A percentile compares a stretch with the other conserved stretches of the same genome.
These are phyloP conservation scores for Fusarium denticulatum DNA, from an alignment of 2,329 filamentous ascomycete genomes.

Conservation along the genomic window DNA sequence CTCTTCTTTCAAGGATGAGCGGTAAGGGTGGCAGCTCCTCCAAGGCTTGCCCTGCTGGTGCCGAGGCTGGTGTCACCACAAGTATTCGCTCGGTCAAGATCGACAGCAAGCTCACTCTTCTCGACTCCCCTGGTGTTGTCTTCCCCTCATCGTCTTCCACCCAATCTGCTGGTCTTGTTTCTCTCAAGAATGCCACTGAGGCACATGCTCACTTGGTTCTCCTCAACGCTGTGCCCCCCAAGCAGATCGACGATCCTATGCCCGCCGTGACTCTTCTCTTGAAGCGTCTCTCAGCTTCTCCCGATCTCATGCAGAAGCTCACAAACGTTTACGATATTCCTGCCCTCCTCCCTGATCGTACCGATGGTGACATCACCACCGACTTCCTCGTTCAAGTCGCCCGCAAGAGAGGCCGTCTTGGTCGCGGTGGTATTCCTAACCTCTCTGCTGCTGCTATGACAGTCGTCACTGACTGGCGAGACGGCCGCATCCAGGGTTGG, in stretches of 20 bases:
- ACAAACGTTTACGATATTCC: slow-evolving; percentile 86
- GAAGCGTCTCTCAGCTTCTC: slow-evolving; percentile 77
- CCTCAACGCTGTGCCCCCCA: slow-evolving; percentile 90
- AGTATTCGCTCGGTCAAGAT: slow-evolving; percentile 90
- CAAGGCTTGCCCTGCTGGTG: slow-evolving; percentile 83
- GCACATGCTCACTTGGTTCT: slow-evolving; percentile 87
- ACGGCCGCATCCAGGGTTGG: slow-evolving; percentile 95
- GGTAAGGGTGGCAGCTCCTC: slow-evolving; percentile 67
- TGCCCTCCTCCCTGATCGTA: slow-evolving; percentile 73
- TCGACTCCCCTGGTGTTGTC: slow-evolving; percentile 94
- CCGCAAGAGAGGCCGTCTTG: slow-evolving; percentile 87
- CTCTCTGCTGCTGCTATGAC: slow-evolving; percentile 87
- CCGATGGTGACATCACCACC: slow-evolving; percentile 79
- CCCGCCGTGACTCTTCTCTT: slow-evolving; percentile 89
- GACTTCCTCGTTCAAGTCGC: slow-evolving; percentile 97
- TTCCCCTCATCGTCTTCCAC: slow-evolving; percentile 74
- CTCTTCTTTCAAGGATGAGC: slow-evolving; percentile 80
- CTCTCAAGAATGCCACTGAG: slow-evolving; percentile 70
- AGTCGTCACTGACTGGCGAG: slow-evolving; percentile 95
- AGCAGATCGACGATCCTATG: slow-evolving; percentile 92
- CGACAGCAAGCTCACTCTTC: slow-evolving; percentile 90
- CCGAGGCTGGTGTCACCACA: slow-evolving; percentile 92
- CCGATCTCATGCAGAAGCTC: slow-evolving; percentile 80
- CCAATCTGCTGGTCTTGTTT: slow-evolving; percentile 54
- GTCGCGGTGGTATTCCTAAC: slow-evolving; percentile 91